Evolutionary conservation across 768 basidiomycete genomes (phyloP).

Genomic region (Clavaria fumosa): DNA sequence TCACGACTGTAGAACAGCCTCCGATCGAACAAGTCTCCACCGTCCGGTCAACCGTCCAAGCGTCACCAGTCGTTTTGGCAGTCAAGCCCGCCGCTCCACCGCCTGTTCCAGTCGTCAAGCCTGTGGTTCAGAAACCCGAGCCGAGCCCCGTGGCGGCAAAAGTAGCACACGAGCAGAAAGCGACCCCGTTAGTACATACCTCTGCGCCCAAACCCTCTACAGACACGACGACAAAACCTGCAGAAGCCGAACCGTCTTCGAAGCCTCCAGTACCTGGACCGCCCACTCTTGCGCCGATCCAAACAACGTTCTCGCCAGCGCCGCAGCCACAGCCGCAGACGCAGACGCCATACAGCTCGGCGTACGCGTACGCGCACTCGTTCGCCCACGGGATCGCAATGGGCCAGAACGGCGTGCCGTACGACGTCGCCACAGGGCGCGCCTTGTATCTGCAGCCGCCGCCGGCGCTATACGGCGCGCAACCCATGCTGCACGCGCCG

Average conservation of each 20-base stretch:
- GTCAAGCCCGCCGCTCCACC: constrained; percentile 21
- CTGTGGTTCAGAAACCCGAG: neutral
- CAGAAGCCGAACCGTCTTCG: constrained; percentile 11
- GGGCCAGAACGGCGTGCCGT: constrained; percentile 65
- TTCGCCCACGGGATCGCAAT: constrained; percentile 65
- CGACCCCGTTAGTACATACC: neutral
- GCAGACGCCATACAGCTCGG: constrained; percentile 52
- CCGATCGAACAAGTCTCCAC: constrained; percentile 42
- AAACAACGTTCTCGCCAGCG: constrained; percentile 28
- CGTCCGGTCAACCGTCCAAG: constrained; percentile 34
- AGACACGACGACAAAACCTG: constrained; percentile 14
- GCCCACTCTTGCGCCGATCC: constrained; percentile 25
- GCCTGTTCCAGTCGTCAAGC: constrained; percentile 11
- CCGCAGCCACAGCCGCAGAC: too few species aligned
- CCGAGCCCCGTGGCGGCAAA: neutral
- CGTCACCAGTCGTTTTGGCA: too few species aligned
- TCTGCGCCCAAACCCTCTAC: neutral
- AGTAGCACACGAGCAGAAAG: neutral
- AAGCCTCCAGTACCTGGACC: constrained; percentile 9
- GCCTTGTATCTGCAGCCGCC: constrained; percentile 56
- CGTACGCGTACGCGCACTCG: constrained; percentile 42
- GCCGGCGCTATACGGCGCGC: constrained; percentile 49
- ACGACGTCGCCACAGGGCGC: constrained; percentile 69
- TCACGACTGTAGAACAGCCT: constrained; percentile 21
- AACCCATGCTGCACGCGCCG: constrained; percentile 45